Percentiles rank a stretch among this genome's conserved stretches.
Conservation (phyloP, 495 filamentous ascomycete genomes). For the Ascodesmis nigricans region DNA sequence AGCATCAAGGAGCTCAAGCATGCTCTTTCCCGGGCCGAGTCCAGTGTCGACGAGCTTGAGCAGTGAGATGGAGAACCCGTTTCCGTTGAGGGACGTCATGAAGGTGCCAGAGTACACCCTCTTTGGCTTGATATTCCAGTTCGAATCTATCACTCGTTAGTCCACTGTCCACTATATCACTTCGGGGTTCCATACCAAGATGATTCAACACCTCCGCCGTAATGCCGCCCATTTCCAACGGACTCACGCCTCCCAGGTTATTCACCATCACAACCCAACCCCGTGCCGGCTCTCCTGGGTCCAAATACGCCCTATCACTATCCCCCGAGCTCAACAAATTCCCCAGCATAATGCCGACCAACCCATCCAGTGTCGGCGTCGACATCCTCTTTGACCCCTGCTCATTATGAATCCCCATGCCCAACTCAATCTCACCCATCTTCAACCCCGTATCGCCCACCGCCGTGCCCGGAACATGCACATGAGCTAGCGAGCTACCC, state of each 20-base stretch:
- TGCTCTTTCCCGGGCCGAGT: slow-evolving; percentile 48
- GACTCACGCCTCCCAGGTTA: slow-evolving; percentile 82
- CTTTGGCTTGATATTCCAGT: slow-evolving; percentile 14
- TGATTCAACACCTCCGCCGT: slow-evolving; percentile 70
- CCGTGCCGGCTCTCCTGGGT: slow-evolving; percentile 31
- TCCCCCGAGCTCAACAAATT: slow-evolving; percentile 64
- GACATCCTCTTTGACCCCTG: slow-evolving; percentile 53
- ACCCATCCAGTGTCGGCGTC: slow-evolving; percentile 37
- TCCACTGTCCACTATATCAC: background rate
- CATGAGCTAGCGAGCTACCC: slow-evolving; percentile 68
- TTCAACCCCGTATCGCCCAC: slow-evolving; percentile 32
- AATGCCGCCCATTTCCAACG: slow-evolving; percentile 73
- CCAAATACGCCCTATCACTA: slow-evolving; percentile 58
- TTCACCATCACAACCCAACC: slow-evolving; percentile 65
- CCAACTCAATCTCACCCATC: slow-evolving; percentile 65
- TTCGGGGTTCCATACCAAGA: slow-evolving; percentile 31
- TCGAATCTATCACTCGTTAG: slow-evolving; percentile 14
- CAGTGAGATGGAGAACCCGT: slow-evolving; percentile 76
- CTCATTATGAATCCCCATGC: slow-evolving; percentile 98
- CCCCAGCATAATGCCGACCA: slow-evolving; percentile 57
- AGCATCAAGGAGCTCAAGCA: slow-evolving; percentile 73
- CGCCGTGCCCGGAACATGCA: slow-evolving; percentile 71
- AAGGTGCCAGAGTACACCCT: slow-evolving; percentile 32
- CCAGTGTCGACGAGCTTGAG: slow-evolving; percentile 64
- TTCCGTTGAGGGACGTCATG: slow-evolving; percentile 76